Base-by-base conservation (phyloP, 2,329 filamentous ascomycete species). In the Corniculantispora saksenae region DNA sequence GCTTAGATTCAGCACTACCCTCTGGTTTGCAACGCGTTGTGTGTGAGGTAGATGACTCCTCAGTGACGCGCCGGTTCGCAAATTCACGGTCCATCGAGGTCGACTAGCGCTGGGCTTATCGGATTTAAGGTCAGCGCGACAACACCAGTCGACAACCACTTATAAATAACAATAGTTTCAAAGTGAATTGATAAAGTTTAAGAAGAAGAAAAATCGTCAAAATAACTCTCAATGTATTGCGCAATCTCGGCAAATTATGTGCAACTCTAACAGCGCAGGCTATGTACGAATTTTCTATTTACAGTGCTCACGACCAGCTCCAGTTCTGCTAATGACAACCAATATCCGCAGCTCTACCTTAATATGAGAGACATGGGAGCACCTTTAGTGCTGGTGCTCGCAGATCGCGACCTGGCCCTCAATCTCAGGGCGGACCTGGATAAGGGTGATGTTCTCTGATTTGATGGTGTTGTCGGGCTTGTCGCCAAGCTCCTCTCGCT, bases 391-490 rank as follows among this genome's bases (percentile, higher is more conserved):
- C 59, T 56, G 32, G 27, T 58, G 58, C 9, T 55, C 23, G 56
- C 40, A 61, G 7, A 54, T 27, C 17, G 58, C 27, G 10, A 60
- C 32, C 50, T 65, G 59, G 59, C 59, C 59, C 19, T 53, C 56
- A 25, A 65, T 50, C 48, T 58, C 23, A 13, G 43, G 58, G n/a
- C 47, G 48, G 9, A 53, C 32, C 53, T 66, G 53, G 50, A 67
- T 66, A 47, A 68, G 47, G 10, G 63, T 66, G 25, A 67, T 57
- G 32, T 65, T 64, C 35, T 48, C 58, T 35, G 56, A 56, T 59
- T 66, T 59, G 61, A 68, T 65, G 51, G n/a, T 54, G 45, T 58
- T 60, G 32, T 67, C 66, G 15, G 67, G 67, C 56, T 60, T 65
- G 32, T 32, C 47, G n/a, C 53, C 55, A 23, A 38, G 19, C 5